Evolutionary conservation across 2,329 filamentous ascomycete species (phyloP).

Genomic region (Tolypocladium capitatum): DNA sequence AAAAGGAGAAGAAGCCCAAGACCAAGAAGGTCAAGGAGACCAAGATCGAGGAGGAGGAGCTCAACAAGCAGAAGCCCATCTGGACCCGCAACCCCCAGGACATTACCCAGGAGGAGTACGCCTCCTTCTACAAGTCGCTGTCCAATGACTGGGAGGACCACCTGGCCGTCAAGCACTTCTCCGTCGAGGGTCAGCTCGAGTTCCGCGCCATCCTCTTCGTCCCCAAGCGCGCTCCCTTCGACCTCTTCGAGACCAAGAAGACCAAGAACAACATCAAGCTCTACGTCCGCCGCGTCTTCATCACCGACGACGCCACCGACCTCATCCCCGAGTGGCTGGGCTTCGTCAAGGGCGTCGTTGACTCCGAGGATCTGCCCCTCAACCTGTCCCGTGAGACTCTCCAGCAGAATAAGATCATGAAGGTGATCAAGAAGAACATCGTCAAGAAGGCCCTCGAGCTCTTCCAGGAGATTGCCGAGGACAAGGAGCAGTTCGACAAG

Average conservation of each 20-base stretch:
- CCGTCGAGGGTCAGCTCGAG: conserved; percentile 98
- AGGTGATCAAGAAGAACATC: conserved; percentile 99
- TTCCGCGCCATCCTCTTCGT: conserved; percentile 99
- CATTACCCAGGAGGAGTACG: conserved; percentile 93
- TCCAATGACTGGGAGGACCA: conserved; percentile 99
- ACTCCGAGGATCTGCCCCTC: conserved; percentile 97
- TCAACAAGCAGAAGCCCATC: conserved; percentile 99
- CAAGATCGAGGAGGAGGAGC: conserved; percentile 96
- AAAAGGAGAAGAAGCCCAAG: conserved; percentile 87
- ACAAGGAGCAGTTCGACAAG: conserved; percentile 99
- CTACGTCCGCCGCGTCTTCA: conserved; percentile 99
- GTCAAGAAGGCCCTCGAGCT: conserved; percentile 99
- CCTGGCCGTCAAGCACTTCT: conserved; percentile 99
- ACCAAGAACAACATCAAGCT: conserved; percentile 99
- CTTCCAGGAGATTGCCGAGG: conserved; percentile 97
- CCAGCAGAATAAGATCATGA: conserved; percentile 99
- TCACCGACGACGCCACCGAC: conserved; percentile 98
- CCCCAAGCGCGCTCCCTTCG: conserved; percentile 97
- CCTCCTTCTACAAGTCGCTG: conserved; percentile 98
- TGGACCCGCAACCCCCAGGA: conserved; percentile 97
- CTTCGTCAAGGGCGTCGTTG: conserved; percentile 99
- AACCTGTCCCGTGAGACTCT: conserved; percentile 99
- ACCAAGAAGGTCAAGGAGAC: conserved; percentile 99
- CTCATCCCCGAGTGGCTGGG: conserved; percentile 98
- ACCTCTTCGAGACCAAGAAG: conserved; percentile 99